Conservation (phyloP, 345 rosid species). For the Eucalyptus paniculata region DNA sequence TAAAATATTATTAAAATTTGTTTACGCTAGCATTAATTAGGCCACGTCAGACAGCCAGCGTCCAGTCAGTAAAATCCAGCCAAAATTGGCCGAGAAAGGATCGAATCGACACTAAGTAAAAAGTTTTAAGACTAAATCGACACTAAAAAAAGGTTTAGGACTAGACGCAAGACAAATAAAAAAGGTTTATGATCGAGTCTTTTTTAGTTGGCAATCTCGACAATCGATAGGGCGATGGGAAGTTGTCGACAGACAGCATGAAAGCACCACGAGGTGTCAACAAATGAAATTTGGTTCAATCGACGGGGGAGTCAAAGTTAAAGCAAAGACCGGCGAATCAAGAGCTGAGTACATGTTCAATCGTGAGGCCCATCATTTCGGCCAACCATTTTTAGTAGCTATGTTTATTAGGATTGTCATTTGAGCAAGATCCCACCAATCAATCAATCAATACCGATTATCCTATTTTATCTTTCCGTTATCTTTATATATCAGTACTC, state of each 20-base stretch:
- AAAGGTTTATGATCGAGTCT: too few species aligned
- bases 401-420: not conserved
- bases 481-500: not conserved
- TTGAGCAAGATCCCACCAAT: not conserved
- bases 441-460: not conserved
- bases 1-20: too few species aligned
- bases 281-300: not conserved
- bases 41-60: fast-evolving
- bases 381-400: not conserved
- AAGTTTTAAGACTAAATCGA: fast-evolving
- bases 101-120: fast-evolving
- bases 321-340: not conserved
- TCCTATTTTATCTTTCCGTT: not conserved
- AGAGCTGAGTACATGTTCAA: not conserved
- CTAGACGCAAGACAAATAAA: fast-evolving
- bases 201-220: not conserved
- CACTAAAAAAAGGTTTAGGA: fast-evolving
- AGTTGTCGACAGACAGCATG: not conserved
- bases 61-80: fast-evolving
- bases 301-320: not conserved
- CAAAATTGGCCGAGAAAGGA: fast-evolving
- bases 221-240: not conserved
- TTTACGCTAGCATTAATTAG: fast-evolving
- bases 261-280: not conserved
- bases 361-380: not conserved